A percentile compares a stretch with the other conserved stretches of the same genome.
Conservation (phyloP, 257 asterid genomes). For the Henckelia pumila region DNA sequence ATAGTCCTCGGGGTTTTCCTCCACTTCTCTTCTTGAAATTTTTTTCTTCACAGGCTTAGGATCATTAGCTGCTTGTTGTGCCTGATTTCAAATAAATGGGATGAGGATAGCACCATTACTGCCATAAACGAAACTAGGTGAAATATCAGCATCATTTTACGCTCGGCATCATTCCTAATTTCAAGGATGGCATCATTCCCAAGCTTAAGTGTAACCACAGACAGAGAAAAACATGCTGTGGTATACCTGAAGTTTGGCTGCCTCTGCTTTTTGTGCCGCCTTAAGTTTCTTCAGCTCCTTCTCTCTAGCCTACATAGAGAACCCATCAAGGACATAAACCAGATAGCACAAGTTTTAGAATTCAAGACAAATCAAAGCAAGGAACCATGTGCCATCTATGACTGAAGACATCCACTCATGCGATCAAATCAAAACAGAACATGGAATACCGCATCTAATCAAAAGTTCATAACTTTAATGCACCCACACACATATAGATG, state of each 20-base stretch:
- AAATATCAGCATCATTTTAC: conserved; percentile 39
- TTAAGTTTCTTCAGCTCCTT: conserved; percentile 81
- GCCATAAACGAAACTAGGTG: background rate
- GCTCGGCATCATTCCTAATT: conserved; percentile 42
- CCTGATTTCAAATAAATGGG: conserved; percentile 35
- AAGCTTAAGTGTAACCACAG: background rate
- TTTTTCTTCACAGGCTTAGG: conserved; percentile 74
- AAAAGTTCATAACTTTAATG: background rate
- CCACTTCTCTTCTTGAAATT: conserved; percentile 55
- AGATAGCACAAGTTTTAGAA: background rate
- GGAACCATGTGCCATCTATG: background rate
- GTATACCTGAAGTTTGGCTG: conserved; percentile 52
- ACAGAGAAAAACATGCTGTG: background rate
- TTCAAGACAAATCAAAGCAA: background rate
- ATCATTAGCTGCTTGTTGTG: conserved; percentile 53
- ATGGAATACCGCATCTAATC: background rate
- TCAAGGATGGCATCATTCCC: conserved; percentile 24
- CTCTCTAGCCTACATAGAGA: conserved; percentile 65
- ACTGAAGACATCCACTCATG: background rate
- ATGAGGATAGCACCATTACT: conserved; percentile 4
- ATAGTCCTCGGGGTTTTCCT: conserved; percentile 71
- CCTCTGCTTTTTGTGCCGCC: conserved; percentile 88
- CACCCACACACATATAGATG: background rate
- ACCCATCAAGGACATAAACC: conserved; percentile 12
- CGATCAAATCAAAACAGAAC: background rate